phyloP scores from a whole-genome alignment of 345 rosid species.

The Salix exigua region DNA sequence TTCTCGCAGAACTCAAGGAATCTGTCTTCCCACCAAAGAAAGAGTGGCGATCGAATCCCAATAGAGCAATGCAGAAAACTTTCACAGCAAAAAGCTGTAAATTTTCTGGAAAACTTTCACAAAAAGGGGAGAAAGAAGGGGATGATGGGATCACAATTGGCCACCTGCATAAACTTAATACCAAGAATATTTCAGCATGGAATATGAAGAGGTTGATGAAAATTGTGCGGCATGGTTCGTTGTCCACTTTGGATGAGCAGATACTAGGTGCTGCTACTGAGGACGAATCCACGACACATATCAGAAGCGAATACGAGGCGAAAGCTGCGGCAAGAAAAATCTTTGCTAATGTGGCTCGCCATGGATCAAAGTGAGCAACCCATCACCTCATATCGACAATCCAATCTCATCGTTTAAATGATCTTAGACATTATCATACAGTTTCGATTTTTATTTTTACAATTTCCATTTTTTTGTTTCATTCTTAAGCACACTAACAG shows the following conservation, averaged over 20 bases:
- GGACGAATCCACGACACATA: constrained; percentile 56
- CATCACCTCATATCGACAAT: background rate
- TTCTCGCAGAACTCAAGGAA: constrained; percentile 60
- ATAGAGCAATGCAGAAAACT: constrained; percentile 28
- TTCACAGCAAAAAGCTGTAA: constrained; percentile 38
- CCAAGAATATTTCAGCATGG: constrained; percentile 88
- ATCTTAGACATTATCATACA: background rate
- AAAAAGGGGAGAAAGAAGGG: constrained; percentile 23
- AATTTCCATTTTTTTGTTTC: too few species aligned
- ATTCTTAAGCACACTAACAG: too few species aligned
- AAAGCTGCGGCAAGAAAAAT: constrained; percentile 87
- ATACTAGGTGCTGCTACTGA: constrained; percentile 36
- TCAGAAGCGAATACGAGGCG: constrained; percentile 76
- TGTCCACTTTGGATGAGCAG: constrained; percentile 82
- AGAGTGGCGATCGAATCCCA: constrained; percentile 28
- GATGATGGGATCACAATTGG: constrained; percentile 52
- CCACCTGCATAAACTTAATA: constrained; percentile 62
- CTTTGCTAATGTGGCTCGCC: constrained; percentile 62
- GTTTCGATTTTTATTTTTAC: background rate
- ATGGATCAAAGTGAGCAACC: constrained; percentile 46
- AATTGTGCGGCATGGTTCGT: constrained; percentile 63
- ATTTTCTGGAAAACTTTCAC: constrained; percentile 29
- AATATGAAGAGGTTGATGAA: constrained; percentile 94
- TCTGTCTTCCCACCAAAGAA: constrained; percentile 38
- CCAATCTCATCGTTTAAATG: background rate